These are phyloP conservation scores for Lyophyllum semitale DNA, from an alignment of 768 basidiomycete species.

Conservation along the genomic window DNA sequence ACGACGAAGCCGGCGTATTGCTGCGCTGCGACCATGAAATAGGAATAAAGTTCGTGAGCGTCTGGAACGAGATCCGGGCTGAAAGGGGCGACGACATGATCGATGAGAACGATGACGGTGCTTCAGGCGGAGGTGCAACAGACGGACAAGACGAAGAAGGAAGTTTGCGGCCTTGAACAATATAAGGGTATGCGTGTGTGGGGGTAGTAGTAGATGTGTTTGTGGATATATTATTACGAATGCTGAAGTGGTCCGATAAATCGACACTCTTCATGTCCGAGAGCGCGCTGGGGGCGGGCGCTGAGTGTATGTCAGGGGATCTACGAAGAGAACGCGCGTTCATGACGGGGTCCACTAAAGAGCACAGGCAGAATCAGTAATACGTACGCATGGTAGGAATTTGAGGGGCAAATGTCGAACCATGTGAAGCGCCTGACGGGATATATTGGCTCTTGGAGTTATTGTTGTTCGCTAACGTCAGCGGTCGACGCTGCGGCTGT, in stretches of 20 bases:
- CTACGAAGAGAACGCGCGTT: conserved; percentile 40
- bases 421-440: conserved; percentile 41
- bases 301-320: conserved; percentile 33
- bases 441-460: conserved; percentile 24
- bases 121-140: conserved; percentile 9
- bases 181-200: conserved; percentile 18
- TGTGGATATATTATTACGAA: conserved; percentile 15
- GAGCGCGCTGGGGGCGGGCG: conserved; percentile 25
- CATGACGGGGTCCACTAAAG: conserved; percentile 36
- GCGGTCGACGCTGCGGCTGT: conserved; percentile 43
- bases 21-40: conserved; percentile 51
- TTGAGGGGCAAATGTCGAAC: conserved; percentile 63
- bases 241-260: conserved; percentile 28
- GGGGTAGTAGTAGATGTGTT: conserved; percentile 13
- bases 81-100: conserved; percentile 55
- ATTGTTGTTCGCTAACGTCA: conserved; percentile 27
- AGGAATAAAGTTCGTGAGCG: conserved; percentile 62
- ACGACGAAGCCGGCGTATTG: conserved; percentile 21
- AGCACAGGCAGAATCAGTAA: conserved; percentile 47
- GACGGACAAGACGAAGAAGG: conserved; percentile 6
- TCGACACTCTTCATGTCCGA: conserved; percentile 43
- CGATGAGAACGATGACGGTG: conserved; percentile 42
- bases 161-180: conserved; percentile 7
- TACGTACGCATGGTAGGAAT: conserved; percentile 57
- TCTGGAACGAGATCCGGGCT: conserved; percentile 60